phyloP scores from a whole-genome alignment of 2,329 filamentous ascomycete genomes.

The Leptosphaerulina australis region DNA sequence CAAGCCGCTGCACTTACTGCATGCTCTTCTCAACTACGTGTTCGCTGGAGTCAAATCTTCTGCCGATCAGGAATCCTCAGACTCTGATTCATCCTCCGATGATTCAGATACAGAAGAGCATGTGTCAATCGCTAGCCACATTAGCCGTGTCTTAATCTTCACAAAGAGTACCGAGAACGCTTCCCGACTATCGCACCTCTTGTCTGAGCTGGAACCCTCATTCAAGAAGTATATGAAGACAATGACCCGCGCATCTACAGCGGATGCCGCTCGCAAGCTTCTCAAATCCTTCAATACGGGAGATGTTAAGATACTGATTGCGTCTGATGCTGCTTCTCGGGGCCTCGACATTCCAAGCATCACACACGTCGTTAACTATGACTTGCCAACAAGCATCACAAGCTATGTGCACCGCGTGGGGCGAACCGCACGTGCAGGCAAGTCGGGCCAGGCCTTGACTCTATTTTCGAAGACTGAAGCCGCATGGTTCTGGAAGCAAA shows the following conservation, averaged over 20 bases:
- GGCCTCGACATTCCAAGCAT: conserved; percentile 83
- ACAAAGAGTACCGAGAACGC: conserved; percentile 89
- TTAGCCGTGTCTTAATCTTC: conserved; percentile 72
- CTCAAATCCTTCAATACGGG: conserved; percentile 68
- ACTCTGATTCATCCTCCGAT: conserved; percentile 25
- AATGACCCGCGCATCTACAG: conserved; percentile 79
- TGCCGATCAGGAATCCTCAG: conserved; percentile 28
- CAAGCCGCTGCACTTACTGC: conserved; percentile 81
- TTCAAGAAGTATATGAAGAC: conserved; percentile 67
- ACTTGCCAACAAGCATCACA: conserved; percentile 79
- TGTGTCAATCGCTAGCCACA: conserved; percentile 27
- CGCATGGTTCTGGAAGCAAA: conserved; percentile 88
- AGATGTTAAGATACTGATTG: conserved; percentile 76
- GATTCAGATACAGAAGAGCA: conserved; percentile 16
- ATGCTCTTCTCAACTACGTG: conserved; percentile 68
- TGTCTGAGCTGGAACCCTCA: conserved; percentile 68
- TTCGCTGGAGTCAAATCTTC: conserved; percentile 26
- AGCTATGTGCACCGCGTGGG: conserved; percentile 92
- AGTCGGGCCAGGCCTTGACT: conserved; percentile 80
- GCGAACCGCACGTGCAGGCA: conserved; percentile 83
- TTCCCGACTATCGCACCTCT: conserved; percentile 80
- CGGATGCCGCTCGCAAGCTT: conserved; percentile 69
- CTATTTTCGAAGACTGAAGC: conserved; percentile 82
- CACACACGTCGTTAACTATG: conserved; percentile 91
- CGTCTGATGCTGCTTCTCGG: conserved; percentile 90